phyloP scores from a whole-genome alignment of 2,329 filamentous ascomycete genomes.

The Xylariomycetidae sp. region DNA sequence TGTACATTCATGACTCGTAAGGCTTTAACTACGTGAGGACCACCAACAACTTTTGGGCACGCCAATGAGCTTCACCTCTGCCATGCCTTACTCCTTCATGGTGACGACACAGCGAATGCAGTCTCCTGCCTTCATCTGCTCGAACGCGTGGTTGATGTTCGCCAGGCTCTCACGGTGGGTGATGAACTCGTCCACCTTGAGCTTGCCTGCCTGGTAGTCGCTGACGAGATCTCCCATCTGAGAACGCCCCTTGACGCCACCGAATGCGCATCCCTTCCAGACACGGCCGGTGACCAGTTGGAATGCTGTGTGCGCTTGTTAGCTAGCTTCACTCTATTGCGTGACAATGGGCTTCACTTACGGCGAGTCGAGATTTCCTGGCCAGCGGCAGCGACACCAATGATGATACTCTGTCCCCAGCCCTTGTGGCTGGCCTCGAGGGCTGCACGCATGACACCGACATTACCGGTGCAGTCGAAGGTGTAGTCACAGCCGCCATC shows the following conservation, averaged over 20 bases:
- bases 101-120: constrained; percentile 92
- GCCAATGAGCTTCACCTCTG: no score
- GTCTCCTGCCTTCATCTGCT: constrained; percentile 91
- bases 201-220: constrained; percentile 81
- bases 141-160: constrained; percentile 85
- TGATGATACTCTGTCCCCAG: constrained; percentile 97
- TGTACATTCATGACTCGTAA: no score
- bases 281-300: constrained; percentile 96
- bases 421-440: constrained; percentile 99
- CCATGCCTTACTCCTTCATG: constrained; percentile 38
- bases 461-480: constrained; percentile 98
- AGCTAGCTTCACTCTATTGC: constrained; percentile 5
- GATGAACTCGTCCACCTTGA: constrained; percentile 99
- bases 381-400: constrained; percentile 91
- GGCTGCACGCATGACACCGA: constrained; percentile 84
- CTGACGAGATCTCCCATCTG: constrained; percentile 82
- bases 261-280: constrained; percentile 97
- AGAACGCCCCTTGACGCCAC: constrained; percentile 93
- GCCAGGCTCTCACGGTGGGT: constrained; percentile 81
- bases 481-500: constrained; percentile 98
- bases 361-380: constrained; percentile 92
- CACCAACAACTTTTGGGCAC: no score
- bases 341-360: constrained; percentile 43
- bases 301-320: constrained; percentile 60
- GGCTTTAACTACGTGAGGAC: no score